Conservation (phyloP, 2,329 filamentous ascomycete species). For the Colletotrichum cuscutae region DNA sequence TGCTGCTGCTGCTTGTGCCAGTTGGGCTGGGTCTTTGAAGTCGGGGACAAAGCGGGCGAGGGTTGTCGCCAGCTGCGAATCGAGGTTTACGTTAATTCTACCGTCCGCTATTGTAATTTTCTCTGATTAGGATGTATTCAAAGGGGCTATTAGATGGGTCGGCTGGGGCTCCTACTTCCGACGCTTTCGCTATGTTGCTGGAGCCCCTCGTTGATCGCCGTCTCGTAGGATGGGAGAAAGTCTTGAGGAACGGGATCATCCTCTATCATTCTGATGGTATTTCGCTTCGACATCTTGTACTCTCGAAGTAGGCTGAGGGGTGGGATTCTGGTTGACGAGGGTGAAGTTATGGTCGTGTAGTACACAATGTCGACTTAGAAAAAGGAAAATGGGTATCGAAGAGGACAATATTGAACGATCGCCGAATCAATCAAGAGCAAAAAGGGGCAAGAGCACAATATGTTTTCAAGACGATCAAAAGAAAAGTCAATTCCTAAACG, state of each 20-base stretch:
- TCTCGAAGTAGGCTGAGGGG: neutral
- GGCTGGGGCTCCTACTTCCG: neutral
- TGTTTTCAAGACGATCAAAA: too few relatives aligned
- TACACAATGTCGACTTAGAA: neutral
- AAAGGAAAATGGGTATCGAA: neutral
- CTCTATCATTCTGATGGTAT: neutral
- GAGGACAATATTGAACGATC: too few relatives aligned
- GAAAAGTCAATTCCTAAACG: neutral
- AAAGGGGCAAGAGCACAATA: neutral
- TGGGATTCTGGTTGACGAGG: too few relatives aligned
- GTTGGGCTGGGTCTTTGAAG: constrained; percentile 15
- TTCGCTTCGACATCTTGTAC: constrained; percentile 9
- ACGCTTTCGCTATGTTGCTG: constrained; percentile 17
- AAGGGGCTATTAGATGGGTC: neutral
- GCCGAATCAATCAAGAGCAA: neutral
- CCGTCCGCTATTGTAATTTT: constrained; percentile 19
- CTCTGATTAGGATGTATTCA: neutral
- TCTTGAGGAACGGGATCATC: constrained; percentile 15
- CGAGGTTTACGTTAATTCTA: constrained; percentile 32
- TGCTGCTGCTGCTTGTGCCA: constrained; percentile 11
- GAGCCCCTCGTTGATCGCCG: neutral
- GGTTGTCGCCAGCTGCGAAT: constrained; percentile 26
- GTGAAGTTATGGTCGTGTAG: neutral
- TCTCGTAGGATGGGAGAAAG: constrained; percentile 23
- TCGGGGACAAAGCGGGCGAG: constrained; percentile 30